Evolutionary conservation across 2,329 filamentous ascomycete species (phyloP).

Genomic region (Colletotrichum sp.): DNA sequence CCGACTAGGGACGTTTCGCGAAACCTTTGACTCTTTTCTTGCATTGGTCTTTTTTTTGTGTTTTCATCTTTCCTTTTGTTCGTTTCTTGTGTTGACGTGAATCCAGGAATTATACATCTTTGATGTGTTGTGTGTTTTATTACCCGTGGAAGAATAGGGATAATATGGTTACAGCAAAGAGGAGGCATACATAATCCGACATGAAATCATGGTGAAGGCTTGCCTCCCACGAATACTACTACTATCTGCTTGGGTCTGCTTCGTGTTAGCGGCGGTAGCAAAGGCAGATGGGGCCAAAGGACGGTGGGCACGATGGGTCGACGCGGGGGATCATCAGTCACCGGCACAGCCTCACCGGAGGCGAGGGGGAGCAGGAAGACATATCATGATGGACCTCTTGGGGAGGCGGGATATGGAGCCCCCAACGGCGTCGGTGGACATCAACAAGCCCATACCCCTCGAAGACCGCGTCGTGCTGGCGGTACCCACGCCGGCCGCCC

Average conservation of each 20-base stretch:
- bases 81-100: neutral
- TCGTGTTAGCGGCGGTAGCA: neutral
- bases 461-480: slow-evolving; percentile 16
- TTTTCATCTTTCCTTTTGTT: neutral
- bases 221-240: slow-evolving; percentile 15
- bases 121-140: neutral
- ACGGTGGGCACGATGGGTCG: neutral
- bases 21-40: neutral
- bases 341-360: slow-evolving; percentile 2
- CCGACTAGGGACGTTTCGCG: neutral
- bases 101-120: neutral
- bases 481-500: slow-evolving; percentile 8
- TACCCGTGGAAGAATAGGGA: neutral
- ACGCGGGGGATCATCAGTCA: neutral
- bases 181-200: slow-evolving; percentile 10
- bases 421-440: slow-evolving; percentile 5
- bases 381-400: neutral
- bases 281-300: neutral
- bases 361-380: neutral
- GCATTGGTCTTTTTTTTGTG: neutral
- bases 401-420: neutral
- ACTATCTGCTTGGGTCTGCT: neutral
- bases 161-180: slow-evolving; percentile 1
- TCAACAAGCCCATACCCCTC: neutral
- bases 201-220: slow-evolving; percentile 22